These are phyloP conservation scores for Ustilago xerochloae DNA, from an alignment of 1,284 basidiomycete species.

Conservation along the genomic window DNA sequence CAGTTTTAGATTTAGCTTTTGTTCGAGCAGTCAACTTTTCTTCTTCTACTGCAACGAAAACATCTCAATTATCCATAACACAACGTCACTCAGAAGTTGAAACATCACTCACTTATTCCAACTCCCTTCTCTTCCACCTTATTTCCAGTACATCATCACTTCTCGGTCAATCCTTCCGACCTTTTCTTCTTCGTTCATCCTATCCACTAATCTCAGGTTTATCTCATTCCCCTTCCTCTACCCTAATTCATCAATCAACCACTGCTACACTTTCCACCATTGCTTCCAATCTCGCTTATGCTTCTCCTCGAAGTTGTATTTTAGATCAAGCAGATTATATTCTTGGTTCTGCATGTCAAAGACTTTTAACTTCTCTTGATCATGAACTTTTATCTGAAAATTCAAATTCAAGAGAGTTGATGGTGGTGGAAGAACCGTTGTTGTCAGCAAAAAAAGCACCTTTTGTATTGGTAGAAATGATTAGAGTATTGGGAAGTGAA, in stretches of 20 bases:
- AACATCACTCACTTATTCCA: constrained; percentile 13
- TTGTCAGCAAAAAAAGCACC: constrained; percentile 60
- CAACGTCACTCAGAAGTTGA: constrained; percentile 15
- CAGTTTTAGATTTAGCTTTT: constrained; percentile 49
- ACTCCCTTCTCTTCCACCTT: constrained; percentile 45
- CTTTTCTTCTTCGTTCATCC: constrained; percentile 45
- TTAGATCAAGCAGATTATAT: constrained; percentile 65
- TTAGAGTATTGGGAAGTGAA: constrained; percentile 60
- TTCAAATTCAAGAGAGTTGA: too few relatives aligned
- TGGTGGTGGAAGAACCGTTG: constrained; percentile 33
- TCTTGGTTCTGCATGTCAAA: constrained; percentile 59
- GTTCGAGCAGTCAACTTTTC: constrained; percentile 35
- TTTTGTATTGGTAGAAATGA: constrained; percentile 65
- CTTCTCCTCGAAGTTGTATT: constrained; percentile 50
- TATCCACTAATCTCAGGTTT: constrained; percentile 61
- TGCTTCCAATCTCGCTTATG: constrained; percentile 57
- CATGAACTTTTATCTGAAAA: too few relatives aligned
- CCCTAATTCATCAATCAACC: constrained; percentile 18
- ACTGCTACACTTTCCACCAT: constrained; percentile 44
- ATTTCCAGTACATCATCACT: constrained; percentile 45
- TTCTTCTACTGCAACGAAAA: background rate
- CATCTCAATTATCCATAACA: constrained; percentile 3
- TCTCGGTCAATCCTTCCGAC: constrained; percentile 56
- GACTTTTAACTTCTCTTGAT: constrained; percentile 47
- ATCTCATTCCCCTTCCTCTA: constrained; percentile 20